Conservation (phyloP, 257 asterid species). For the Solanum gandarillasii region DNA sequence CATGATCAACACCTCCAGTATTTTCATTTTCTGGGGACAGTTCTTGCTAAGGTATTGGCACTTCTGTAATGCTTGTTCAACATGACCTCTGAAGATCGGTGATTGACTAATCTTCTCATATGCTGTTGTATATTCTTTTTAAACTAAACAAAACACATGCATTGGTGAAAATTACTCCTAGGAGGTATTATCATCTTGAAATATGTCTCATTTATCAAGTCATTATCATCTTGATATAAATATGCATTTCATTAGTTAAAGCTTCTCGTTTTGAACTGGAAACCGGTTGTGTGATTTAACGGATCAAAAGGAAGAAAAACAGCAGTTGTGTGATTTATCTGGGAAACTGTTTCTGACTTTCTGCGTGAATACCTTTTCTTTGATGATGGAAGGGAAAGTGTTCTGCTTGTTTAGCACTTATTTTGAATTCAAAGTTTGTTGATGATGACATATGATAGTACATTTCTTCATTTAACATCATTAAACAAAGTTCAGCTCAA, state of each 20-base stretch:
- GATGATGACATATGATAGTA: not conserved
- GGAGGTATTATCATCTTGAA: not conserved
- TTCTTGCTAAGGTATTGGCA: constrained; percentile 84
- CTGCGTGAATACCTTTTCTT: not conserved
- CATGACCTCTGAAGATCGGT: not conserved
- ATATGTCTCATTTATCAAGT: not conserved
- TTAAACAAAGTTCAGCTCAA: not conserved
- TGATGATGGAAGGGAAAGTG: not conserved
- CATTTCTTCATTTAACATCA: not conserved
- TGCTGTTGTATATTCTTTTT: not conserved
- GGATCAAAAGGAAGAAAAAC: not conserved
- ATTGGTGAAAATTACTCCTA: not conserved
- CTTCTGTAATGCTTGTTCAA: not conserved
- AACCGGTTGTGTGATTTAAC: not conserved
- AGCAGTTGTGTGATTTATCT: not conserved
- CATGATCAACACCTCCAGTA: constrained; percentile 89
- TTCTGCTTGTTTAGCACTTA: not conserved
- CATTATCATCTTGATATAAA: not conserved
- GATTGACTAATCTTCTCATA: not conserved
- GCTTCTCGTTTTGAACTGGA: not conserved
- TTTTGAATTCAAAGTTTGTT: not conserved
- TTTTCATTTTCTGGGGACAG: constrained; percentile 90
- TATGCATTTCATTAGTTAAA: not conserved
- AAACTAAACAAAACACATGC: not conserved
- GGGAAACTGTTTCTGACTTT: not conserved